These are phyloP conservation scores for Lipomyces kockii DNA, from an alignment of 805 yeast species.

Conservation along the genomic window DNA sequence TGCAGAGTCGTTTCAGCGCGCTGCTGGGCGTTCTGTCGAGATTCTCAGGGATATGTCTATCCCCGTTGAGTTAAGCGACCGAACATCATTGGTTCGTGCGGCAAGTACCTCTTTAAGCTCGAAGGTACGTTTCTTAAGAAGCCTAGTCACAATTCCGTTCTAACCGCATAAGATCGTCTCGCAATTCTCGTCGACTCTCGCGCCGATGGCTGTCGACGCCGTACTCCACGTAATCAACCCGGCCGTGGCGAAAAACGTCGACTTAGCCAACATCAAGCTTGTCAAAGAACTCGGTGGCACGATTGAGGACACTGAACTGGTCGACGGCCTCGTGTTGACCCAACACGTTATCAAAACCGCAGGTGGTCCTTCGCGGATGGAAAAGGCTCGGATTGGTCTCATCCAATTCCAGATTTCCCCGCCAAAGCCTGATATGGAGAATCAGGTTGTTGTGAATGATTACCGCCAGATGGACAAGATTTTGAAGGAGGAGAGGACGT, in stretches of 20 bases:
- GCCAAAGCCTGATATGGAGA: constrained; percentile 97
- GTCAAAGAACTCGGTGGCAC: constrained; percentile 97
- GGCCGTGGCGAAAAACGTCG: constrained; percentile 68
- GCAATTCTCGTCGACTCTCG: constrained; percentile 81
- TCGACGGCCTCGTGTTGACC: constrained; percentile 91
- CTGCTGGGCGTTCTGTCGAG: constrained; percentile 81
- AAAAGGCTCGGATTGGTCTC: constrained; percentile 88
- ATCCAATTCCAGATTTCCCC: constrained; percentile 95
- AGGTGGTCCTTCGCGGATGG: constrained; percentile 93
- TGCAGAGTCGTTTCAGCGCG: constrained; percentile 90
- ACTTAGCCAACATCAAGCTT: constrained; percentile 82
- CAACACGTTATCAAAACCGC: constrained; percentile 88
- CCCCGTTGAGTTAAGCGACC: constrained; percentile 75
- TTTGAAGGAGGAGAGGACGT: constrained; percentile 95
- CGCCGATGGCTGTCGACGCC: constrained; percentile 93
- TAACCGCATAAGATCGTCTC: constrained; percentile 64
- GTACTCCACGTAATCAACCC: constrained; percentile 77
- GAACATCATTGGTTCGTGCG: constrained; percentile 84
- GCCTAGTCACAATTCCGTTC: background rate
- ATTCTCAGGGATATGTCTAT: constrained; percentile 83
- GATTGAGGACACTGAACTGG: constrained; percentile 91
- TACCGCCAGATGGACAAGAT: constrained; percentile 99
- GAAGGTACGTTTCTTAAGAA: constrained; percentile 49
- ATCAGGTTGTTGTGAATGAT: constrained; percentile 95
- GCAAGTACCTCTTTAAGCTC: constrained; percentile 93